phyloP scores from a whole-genome alignment of 1,284 basidiomycete genomes.

The Puccinia novopanici region DNA sequence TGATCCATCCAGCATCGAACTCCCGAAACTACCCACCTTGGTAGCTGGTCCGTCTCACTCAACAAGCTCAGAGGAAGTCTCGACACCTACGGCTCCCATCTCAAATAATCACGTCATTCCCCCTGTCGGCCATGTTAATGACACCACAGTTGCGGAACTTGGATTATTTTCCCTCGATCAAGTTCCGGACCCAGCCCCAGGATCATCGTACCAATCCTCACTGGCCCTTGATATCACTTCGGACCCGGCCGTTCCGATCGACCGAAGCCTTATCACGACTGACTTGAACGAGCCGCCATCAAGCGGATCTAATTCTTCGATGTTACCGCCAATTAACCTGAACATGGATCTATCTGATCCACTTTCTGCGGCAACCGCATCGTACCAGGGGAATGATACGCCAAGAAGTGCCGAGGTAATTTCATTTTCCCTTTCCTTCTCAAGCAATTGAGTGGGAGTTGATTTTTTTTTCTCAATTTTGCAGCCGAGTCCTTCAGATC shows the following conservation, averaged over 20 bases:
- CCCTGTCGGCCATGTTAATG: not conserved
- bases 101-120: not conserved
- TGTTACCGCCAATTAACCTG: slow-evolving; percentile 18
- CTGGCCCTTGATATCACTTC: slow-evolving; percentile 8
- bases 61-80: not conserved
- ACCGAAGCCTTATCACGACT: not conserved
- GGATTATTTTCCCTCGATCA: slow-evolving; percentile 12
- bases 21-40: not conserved
- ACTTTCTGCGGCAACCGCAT: slow-evolving; percentile 26
- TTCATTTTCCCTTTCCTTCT: not conserved
- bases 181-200: not conserved
- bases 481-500: slow-evolving; percentile 26
- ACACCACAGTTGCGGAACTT: not conserved
- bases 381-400: not conserved
- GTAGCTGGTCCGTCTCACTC: not conserved
- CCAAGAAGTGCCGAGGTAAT: not conserved
- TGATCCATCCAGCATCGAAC: not conserved
- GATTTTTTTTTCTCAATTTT: not conserved
- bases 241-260: slow-evolving; percentile 1
- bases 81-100: slow-evolving; percentile 16
- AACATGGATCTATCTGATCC: slow-evolving; percentile 33
- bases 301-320: not conserved
- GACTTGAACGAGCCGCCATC: not conserved
- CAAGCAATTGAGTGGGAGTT: not conserved
- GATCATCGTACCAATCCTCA: not conserved